These are phyloP conservation scores for Salix purpurea DNA, from an alignment of 345 rosid genomes.

Conservation along the genomic window DNA sequence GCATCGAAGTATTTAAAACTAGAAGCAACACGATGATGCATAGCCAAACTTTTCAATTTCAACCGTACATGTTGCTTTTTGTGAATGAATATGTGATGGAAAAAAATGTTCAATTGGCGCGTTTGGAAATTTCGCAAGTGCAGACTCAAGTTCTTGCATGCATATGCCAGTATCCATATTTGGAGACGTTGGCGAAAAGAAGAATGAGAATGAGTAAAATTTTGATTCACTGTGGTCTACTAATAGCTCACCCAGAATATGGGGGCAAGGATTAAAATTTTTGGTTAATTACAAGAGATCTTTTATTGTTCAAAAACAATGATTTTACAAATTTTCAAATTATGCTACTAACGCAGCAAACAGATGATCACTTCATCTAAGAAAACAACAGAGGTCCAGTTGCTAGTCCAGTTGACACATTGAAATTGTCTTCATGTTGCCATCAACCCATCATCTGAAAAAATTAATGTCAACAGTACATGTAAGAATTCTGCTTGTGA, in stretches of 20 bases:
- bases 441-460: constrained; percentile 19
- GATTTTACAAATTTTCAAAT: background rate
- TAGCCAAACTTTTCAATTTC: background rate
- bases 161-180: background rate
- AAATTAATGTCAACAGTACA: background rate
- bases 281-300: constrained; percentile 1
- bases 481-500: background rate
- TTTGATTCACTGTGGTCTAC: background rate
- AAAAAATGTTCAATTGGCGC: too few relatives aligned
- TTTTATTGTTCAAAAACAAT: background rate
- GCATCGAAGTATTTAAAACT: background rate
- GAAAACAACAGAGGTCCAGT: background rate
- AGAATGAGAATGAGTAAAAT: background rate
- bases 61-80: background rate
- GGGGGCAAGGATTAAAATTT: background rate
- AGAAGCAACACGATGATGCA: background rate
- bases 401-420: background rate
- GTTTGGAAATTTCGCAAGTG: background rate
- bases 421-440: background rate
- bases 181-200: background rate
- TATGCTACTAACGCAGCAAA: background rate
- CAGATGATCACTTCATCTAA: background rate
- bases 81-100: background rate
- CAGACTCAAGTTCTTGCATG: background rate
- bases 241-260: background rate